Percentiles rank a stretch among this genome's conserved stretches.
Evolutionary conservation across 1,284 basidiomycete genomes (phyloP).

Genomic region (Fistulina hepatica): DNA sequence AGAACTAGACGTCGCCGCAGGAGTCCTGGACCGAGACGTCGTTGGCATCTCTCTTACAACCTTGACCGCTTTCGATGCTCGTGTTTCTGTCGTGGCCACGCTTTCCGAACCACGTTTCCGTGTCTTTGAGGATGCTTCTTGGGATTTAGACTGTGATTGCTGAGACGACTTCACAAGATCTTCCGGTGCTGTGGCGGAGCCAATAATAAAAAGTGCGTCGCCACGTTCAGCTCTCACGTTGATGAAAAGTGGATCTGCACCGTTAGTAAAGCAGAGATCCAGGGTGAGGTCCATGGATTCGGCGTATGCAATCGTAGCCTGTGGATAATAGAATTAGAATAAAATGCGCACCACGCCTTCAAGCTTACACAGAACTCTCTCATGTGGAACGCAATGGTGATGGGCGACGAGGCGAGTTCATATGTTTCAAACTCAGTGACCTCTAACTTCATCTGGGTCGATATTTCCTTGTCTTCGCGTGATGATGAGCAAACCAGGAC

Average conservation of each 20-base stretch:
- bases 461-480: conserved; percentile 49
- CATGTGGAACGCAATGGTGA: conserved; percentile 64
- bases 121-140: no score
- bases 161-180: conserved; percentile 18
- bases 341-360: background rate
- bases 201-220: conserved; percentile 61
- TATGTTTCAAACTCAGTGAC: conserved; percentile 71
- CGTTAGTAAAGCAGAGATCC: conserved; percentile 63
- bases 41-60: no score
- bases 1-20: no score
- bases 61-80: no score
- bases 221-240: conserved; percentile 54
- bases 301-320: conserved; percentile 70
- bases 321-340: conserved; percentile 6
- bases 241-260: conserved; percentile 61
- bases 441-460: conserved; percentile 62
- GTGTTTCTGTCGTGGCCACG: no score
- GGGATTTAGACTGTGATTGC: conserved; percentile 13
- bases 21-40: no score
- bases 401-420: conserved; percentile 46
- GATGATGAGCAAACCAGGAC: conserved; percentile 1
- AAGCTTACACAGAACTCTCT: conserved; percentile 68
- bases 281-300: conserved; percentile 54
- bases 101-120: no score
- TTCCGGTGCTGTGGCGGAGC: conserved; percentile 51